phyloP scores from a whole-genome alignment of 371 early-diverging fungal genomes.

The Furculomyces boomerangus region DNA sequence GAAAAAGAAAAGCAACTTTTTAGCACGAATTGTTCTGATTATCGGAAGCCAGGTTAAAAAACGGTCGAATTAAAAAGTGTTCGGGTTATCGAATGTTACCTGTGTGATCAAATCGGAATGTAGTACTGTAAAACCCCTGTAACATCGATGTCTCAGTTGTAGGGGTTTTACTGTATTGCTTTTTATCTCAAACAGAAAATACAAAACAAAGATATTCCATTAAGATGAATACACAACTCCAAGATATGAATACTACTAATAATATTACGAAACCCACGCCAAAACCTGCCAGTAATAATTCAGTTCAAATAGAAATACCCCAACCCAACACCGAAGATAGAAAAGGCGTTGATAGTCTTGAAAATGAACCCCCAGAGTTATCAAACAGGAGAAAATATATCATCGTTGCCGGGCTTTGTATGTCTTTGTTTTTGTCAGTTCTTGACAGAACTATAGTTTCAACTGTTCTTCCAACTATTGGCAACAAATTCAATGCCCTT shows the following conservation, averaged over 20 bases:
- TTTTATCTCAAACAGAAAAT: too few species aligned
- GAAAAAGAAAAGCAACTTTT: background rate
- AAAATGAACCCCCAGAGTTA: background rate
- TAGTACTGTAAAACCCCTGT: too few species aligned
- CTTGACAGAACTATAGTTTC: conserved; percentile 57
- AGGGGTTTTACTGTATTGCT: too few species aligned
- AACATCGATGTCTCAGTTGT: too few species aligned
- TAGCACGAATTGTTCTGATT: background rate
- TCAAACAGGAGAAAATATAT: background rate
- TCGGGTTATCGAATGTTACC: background rate
- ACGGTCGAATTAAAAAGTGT: background rate
- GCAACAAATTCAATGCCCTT: conserved; percentile 43
- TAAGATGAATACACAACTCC: too few species aligned
- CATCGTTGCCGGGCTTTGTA: conserved; percentile 6
- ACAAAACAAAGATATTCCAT: too few species aligned
- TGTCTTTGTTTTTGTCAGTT: conserved; percentile 34
- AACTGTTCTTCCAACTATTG: conserved; percentile 41
- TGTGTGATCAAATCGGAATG: background rate
- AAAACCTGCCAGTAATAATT: too few species aligned
- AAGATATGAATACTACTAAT: too few species aligned
- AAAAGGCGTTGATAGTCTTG: background rate
- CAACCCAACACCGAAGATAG: background rate
- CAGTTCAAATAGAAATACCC: background rate
- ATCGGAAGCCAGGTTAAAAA: background rate
- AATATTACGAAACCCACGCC: too few species aligned